These are phyloP conservation scores for Lasiodiplodia theobromae DNA, from an alignment of 2,329 filamentous ascomycete genomes.

Conservation along the genomic window DNA sequence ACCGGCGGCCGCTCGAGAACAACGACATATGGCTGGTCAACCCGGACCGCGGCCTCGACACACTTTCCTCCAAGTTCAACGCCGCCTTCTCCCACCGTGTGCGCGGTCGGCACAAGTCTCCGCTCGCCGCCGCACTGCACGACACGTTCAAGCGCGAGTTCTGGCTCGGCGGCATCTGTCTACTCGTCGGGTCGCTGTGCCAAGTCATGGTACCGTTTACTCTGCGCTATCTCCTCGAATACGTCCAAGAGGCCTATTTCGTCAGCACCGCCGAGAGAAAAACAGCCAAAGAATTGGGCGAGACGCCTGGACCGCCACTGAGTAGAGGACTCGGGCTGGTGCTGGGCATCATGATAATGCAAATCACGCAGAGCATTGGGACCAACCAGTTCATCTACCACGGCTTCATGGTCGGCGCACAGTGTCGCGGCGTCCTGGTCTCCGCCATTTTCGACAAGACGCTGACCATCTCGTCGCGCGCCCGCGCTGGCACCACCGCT, in stretches of 20 bases:
- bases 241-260: constrained; percentile 78
- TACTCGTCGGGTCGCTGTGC: constrained; percentile 72
- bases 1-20: constrained; percentile 80
- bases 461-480: constrained; percentile 85
- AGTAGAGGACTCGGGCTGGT: constrained; percentile 81
- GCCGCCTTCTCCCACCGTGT: constrained; percentile 72
- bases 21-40: constrained; percentile 92
- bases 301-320: constrained; percentile 68
- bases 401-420: constrained; percentile 89
- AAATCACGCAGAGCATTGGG: constrained; percentile 78
- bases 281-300: too few relatives aligned
- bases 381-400: constrained; percentile 93
- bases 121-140: constrained; percentile 80
- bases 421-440: constrained; percentile 81
- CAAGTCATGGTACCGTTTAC: constrained; percentile 87
- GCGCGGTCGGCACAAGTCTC: constrained; percentile 72
- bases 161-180: constrained; percentile 79
- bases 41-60: constrained; percentile 74
- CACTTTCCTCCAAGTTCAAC: constrained; percentile 71
- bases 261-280: constrained; percentile 58
- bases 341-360: constrained; percentile 84
- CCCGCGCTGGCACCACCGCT: constrained; percentile 78
- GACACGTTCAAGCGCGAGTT: constrained; percentile 89
- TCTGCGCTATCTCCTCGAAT: constrained; percentile 84
- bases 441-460: constrained; percentile 90